These are phyloP conservation scores for Plicaturopsis crispa DNA, from an alignment of 768 basidiomycete species.

Conservation along the genomic window DNA sequence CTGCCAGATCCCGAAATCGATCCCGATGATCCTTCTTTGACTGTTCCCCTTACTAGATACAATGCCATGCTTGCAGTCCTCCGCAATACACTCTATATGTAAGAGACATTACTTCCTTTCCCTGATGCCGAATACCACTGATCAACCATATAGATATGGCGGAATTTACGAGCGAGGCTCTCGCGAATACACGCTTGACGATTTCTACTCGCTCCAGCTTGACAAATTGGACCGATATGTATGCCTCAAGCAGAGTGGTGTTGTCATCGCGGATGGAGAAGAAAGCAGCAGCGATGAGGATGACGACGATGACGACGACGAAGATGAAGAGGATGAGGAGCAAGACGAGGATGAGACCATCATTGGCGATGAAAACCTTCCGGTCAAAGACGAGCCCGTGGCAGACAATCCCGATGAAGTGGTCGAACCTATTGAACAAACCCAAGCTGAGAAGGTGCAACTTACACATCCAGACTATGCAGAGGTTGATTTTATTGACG, in stretches of 20 bases:
- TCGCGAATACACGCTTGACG: constrained; percentile 84
- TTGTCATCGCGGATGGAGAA: constrained; percentile 55
- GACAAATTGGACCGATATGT: constrained; percentile 78
- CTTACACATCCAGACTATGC: not conserved
- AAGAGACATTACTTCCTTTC: too few relatives aligned
- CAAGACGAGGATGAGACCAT: constrained; percentile 18
- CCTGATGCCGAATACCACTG: not conserved
- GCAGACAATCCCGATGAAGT: not conserved
- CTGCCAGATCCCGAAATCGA: constrained; percentile 35
- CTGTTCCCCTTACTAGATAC: constrained; percentile 66
- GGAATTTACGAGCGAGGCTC: constrained; percentile 82
- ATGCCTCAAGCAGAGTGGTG: constrained; percentile 63
- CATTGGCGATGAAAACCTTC: constrained; percentile 6
- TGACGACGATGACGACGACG: constrained; percentile 52
- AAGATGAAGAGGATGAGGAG: constrained; percentile 40
- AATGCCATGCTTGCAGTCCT: constrained; percentile 86
- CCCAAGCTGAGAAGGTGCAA: not conserved
- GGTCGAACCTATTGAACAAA: not conserved
- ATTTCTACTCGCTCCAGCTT: constrained; percentile 73
- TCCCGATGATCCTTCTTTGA: constrained; percentile 56
- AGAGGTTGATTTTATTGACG: not conserved
- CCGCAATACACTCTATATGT: constrained; percentile 84
- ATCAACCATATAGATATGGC: constrained; percentile 52
- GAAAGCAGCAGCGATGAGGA: constrained; percentile 57
- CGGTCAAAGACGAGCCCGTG: not conserved